Base-by-base conservation (phyloP, 202 grass and related monocot species). In the Eragrostis tef region DNA sequence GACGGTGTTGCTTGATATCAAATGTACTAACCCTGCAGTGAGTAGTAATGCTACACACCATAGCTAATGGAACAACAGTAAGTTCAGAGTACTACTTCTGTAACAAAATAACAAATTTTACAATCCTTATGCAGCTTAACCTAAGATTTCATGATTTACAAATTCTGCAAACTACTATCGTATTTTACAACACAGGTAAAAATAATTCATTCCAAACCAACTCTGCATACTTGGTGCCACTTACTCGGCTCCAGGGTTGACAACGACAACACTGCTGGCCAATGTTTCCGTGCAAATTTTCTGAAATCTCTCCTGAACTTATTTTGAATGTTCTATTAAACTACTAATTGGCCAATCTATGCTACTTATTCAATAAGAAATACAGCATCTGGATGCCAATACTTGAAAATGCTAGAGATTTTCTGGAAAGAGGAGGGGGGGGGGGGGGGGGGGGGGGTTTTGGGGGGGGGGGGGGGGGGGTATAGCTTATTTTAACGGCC, bases 41-140 rank as follows among this genome's bases (percentile, higher is more conserved):
- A 36, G 0, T 42, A 62, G 36, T 24, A 71, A 66, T 29, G n/a
- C 4, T 64, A 5, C 24, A 15, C 15, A 15, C n/a, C 41, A 39
- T 43, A 39, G 41, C 21, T 54, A 70, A 17, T 46, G 56, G 56
- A 17, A 39, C 6, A 61, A 29, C 67, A 15, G 27, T 21, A 31
- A 73, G 69, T 44, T 61, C 11, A 29, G 73, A 88, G 56, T 53
- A 6, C 0, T n/a, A 16, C 19, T 69, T 69, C 34, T 1, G 11
- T 48, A 25, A 54, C 10, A 80, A 27, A 75, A 26, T 39, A 11
- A 53, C 9, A 80, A 21, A 75, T 16, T 14, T n/a, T 86, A 52
- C 62, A 47, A 47, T 51, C 15, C 9, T 1, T 81, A 19, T 44
- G 15, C 71, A 62, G 29, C 16, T 42, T 13, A 60, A 25, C 15